phyloP scores from a whole-genome alignment of 116 monocot genomes.

The Trichopus zeylanicus region DNA sequence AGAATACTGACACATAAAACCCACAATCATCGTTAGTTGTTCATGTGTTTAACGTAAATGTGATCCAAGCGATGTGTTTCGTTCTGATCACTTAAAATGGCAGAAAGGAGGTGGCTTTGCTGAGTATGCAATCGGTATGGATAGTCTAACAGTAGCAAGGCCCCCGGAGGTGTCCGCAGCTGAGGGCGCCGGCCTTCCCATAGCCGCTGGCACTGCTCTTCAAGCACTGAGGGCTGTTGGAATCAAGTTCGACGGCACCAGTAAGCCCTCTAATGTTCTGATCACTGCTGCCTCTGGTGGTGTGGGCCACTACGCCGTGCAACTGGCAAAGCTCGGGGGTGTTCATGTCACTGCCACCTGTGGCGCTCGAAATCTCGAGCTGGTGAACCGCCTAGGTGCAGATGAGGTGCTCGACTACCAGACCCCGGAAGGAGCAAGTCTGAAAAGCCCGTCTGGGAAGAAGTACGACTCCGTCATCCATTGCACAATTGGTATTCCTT shows the following conservation, averaged over 20 bases:
- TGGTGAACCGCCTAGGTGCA: conserved; percentile 51
- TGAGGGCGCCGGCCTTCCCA: conserved; percentile 39
- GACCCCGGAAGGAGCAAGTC: conserved; percentile 46
- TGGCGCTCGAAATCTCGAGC: conserved; percentile 57
- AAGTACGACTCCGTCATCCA: conserved; percentile 64
- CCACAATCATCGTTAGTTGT: too few relatives aligned
- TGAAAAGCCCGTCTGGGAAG: conserved; percentile 62
- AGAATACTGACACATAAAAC: too few relatives aligned
- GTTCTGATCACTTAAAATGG: too few relatives aligned
- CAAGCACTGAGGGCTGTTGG: conserved; percentile 27
- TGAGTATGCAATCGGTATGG: conserved; percentile 32
- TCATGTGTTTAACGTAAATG: too few relatives aligned
- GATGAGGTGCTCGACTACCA: conserved; percentile 85
- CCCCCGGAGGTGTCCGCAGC: conserved; percentile 33
- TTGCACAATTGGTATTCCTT: conserved; percentile 35
- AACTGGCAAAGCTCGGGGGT: conserved; percentile 60
- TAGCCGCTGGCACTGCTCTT: conserved; percentile 37
- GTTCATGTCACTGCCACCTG: conserved; percentile 76
- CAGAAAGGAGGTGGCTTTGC: conserved; percentile 55
- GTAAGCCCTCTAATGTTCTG: conserved; percentile 34
- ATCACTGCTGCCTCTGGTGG: conserved; percentile 88
- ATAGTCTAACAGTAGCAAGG: conserved; percentile 16
- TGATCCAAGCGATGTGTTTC: too few relatives aligned
- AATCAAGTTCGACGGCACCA: conserved; percentile 14
- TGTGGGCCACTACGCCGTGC: conserved; percentile 61